phyloP scores from a whole-genome alignment of 805 yeast species.

The Lipomyces lipofer region DNA sequence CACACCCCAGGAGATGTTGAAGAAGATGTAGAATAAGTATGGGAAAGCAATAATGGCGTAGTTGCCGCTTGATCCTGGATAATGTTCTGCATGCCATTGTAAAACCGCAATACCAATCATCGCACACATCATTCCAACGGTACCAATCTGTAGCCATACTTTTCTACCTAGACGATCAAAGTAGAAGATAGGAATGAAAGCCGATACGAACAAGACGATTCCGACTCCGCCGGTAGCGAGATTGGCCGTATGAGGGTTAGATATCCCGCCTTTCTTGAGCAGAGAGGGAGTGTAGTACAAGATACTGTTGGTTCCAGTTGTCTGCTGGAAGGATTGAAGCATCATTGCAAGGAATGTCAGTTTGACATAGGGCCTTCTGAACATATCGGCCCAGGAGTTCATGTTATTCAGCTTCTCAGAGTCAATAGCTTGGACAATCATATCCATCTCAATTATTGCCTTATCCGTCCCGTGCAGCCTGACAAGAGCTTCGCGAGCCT shows the following conservation, averaged over 20 bases:
- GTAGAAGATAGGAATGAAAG: slow-evolving; percentile 52
- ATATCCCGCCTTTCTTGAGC: slow-evolving; percentile 52
- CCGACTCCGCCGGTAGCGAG: slow-evolving; percentile 48
- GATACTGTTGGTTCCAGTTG: slow-evolving; percentile 48
- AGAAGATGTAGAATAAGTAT: slow-evolving; percentile 35
- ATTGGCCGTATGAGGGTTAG: slow-evolving; percentile 45
- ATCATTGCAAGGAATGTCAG: slow-evolving; percentile 6
- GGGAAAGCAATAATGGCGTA: neutral
- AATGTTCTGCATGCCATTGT: neutral
- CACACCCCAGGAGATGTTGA: slow-evolving; percentile 35
- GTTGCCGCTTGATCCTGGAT: neutral
- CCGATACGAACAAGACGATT: neutral
- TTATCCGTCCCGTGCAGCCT: slow-evolving; percentile 1
- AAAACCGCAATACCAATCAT: neutral
- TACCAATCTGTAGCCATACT: slow-evolving; percentile 48
- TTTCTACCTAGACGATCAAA: slow-evolving; percentile 69
- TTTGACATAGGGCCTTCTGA: slow-evolving; percentile 8
- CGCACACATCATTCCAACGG: neutral
- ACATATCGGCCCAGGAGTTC: slow-evolving; percentile 8
- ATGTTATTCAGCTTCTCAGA: neutral
- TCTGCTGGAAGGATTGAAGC: slow-evolving; percentile 28
- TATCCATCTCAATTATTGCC: neutral
- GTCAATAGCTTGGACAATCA: neutral
- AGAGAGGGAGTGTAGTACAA: slow-evolving; percentile 50
- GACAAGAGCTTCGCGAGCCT: slow-evolving; percentile 44